Base-by-base conservation (phyloP, 148 eudicot genomes). In the Rhododendron molle region DNA sequence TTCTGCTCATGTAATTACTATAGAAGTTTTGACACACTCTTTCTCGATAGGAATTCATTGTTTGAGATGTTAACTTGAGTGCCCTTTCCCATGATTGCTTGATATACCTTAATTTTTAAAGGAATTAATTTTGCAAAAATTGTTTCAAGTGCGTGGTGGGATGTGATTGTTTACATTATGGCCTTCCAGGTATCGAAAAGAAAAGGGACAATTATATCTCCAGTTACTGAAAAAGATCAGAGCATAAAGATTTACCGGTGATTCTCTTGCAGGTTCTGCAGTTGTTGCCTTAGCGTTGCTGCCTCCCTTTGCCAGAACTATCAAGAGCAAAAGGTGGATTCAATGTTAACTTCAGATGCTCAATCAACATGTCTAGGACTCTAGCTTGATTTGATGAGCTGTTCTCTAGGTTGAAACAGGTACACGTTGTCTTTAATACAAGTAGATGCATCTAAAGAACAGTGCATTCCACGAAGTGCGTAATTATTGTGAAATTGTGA, bases 251-350 rank as follows among this genome's bases (percentile, higher is more conserved):
- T 43, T 56, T 91, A 95, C 98, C 98, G 87, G 84, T 95, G 94
- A 87, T 90, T 92, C 89, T 94, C 98, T 83, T 91, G 94, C 85
- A 95, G 85, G 80, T 90, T 88, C 54, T 93, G 90, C 85, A 95
- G 76, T 82, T 95, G 93, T 71, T 93, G 94, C 89, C 91, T 90
- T 87, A 93, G 82, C 67, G 88, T 86, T 82, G 92, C 90, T 83
- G 92, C 95, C 87, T 95, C 98, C 96, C 89, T 95, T 88, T 93
- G 95, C 97, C 98, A 95, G 85, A 94, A 90, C 97, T 95, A 91
- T 83, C 89, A 90, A 88, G 87, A 62, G 89, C 71, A 46, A 76
- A 38, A 62, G 38, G 71, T 67, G 52, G 52, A 21, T 32, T 87
- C 60, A 85, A 84, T 62, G 73, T 11, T 15, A 10, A 76, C 20